A percentile compares a stretch with the other conserved stretches of the same genome.
These are phyloP conservation scores for Nitzschia putrida DNA, from an alignment of 108 stramenopile species.

Conservation along the genomic window DNA sequence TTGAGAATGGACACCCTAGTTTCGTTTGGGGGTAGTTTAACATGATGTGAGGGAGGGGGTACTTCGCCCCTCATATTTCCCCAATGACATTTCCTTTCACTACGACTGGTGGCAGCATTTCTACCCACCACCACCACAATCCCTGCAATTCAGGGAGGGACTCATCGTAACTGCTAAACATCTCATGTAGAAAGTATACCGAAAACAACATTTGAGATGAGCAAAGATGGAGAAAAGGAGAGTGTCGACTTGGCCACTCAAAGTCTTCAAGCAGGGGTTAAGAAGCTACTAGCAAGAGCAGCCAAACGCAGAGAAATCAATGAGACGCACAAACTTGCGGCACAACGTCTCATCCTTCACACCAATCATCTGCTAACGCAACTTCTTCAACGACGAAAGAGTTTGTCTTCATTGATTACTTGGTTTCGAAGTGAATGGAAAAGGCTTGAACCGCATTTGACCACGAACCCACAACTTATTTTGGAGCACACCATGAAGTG, in stretches of 20 bases:
- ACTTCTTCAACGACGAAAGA: constrained; percentile 16
- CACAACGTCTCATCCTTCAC: constrained; percentile 22
- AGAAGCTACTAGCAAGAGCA: constrained; percentile 5
- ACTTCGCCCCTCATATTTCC: no score
- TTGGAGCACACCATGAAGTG: constrained; percentile 41
- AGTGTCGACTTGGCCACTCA: constrained; percentile 30
- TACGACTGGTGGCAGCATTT: no score
- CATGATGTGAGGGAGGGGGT: no score
- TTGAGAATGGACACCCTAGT: no score
- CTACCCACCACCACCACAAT: no score
- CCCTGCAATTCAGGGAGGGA: no score
- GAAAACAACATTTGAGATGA: background rate
- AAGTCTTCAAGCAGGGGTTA: constrained; percentile 16
- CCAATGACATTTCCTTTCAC: no score
- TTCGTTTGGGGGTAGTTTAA: no score
- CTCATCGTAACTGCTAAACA: no score
- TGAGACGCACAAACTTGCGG: background rate
- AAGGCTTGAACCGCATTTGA: constrained; percentile 20
- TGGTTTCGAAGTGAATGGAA: constrained; percentile 38
- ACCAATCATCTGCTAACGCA: constrained; percentile 27
- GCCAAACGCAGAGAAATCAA: background rate
- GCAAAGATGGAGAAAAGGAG: constrained; percentile 8
- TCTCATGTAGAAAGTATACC: no score
- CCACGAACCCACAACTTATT: constrained; percentile 8
- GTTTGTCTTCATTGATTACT: constrained; percentile 21